Conservation (phyloP, 75 land plant species). For the Ceratopteris richardii region DNA sequence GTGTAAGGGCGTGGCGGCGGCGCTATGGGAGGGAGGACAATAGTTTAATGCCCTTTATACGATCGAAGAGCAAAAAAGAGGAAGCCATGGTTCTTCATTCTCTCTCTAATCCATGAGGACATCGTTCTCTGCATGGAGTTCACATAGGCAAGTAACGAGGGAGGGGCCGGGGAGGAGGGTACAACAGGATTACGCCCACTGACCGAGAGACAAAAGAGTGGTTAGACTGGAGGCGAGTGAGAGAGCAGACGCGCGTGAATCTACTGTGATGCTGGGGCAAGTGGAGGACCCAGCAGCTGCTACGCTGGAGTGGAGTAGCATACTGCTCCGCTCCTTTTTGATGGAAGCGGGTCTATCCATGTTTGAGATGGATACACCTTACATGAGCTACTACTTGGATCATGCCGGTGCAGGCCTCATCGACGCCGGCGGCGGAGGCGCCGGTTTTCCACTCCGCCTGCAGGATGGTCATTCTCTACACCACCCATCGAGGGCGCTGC, state of each 20-base stretch:
- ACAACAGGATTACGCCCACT: background rate
- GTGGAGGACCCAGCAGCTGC: conserved; percentile 7
- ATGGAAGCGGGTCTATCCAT: conserved; percentile 4
- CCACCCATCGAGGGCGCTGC: background rate
- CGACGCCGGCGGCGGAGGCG: background rate
- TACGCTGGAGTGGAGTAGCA: conserved; percentile 3
- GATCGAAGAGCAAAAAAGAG: too few species aligned
- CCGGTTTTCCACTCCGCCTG: background rate
- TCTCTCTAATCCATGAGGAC: too few species aligned
- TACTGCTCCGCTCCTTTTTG: conserved; percentile 5
- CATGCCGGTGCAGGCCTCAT: background rate
- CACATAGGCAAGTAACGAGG: too few species aligned
- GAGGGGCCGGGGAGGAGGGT: too few species aligned
- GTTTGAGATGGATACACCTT: conserved; percentile 1
- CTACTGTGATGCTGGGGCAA: conserved; percentile 3
- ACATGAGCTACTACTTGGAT: conserved; percentile 4
- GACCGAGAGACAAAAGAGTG: conserved; percentile 5
- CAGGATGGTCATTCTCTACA: background rate
- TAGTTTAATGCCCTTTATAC: too few species aligned
- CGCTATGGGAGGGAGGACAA: too few species aligned
- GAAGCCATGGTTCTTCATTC: too few species aligned
- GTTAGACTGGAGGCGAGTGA: background rate
- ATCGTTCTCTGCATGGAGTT: background rate
- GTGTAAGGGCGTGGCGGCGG: too few species aligned
- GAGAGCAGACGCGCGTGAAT: conserved; percentile 1